Percentiles rank a stretch among this genome's conserved stretches.
These are phyloP conservation scores for Collybia nuda DNA, from an alignment of 768 basidiomycete species.

Conservation along the genomic window DNA sequence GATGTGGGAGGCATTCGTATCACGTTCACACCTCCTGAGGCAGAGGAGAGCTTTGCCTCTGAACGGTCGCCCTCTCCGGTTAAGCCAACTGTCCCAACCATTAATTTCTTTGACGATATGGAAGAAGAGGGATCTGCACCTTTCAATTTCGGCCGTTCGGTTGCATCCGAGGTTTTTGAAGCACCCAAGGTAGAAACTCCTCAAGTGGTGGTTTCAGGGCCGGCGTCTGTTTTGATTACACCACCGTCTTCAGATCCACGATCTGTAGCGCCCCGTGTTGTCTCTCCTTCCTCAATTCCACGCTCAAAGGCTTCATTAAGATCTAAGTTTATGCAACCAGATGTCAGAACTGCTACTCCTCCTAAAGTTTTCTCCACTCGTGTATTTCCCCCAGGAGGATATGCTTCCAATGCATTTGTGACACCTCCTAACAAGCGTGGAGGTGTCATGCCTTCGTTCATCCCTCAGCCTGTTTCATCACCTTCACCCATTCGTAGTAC, in stretches of 20 bases:
- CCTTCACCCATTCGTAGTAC: slow-evolving; percentile 38
- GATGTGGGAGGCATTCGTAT: slow-evolving; percentile 74
- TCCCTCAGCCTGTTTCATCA: slow-evolving; percentile 56
- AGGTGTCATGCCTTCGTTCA: slow-evolving; percentile 49
- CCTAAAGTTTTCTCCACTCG: slow-evolving; percentile 20
- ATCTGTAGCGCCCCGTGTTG: slow-evolving; percentile 16
- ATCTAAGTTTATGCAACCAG: slow-evolving; percentile 29
- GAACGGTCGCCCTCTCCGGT: slow-evolving; percentile 26
- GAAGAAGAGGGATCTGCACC: slow-evolving; percentile 7
- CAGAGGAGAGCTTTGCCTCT: slow-evolving; percentile 30
- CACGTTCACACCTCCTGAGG: slow-evolving; percentile 63
- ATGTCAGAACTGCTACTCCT: slow-evolving; percentile 30
- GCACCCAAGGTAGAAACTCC: background rate
- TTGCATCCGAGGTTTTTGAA: background rate
- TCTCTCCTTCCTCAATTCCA: slow-evolving; percentile 53
- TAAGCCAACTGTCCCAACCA: slow-evolving; percentile 27
- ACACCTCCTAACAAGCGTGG: slow-evolving; percentile 58
- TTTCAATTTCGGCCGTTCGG: slow-evolving; percentile 14
- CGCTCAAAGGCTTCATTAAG: slow-evolving; percentile 28
- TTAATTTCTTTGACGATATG: slow-evolving; percentile 30
- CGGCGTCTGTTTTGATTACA: slow-evolving; percentile 15
- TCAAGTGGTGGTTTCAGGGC: slow-evolving; percentile 5
- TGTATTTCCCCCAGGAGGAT: slow-evolving; percentile 22
- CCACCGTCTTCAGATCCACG: slow-evolving; percentile 33
- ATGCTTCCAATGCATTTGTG: slow-evolving; percentile 32